These are phyloP conservation scores for Aspergillus haitiensis DNA, from an alignment of 495 filamentous ascomycete genomes.

Conservation along the genomic window DNA sequence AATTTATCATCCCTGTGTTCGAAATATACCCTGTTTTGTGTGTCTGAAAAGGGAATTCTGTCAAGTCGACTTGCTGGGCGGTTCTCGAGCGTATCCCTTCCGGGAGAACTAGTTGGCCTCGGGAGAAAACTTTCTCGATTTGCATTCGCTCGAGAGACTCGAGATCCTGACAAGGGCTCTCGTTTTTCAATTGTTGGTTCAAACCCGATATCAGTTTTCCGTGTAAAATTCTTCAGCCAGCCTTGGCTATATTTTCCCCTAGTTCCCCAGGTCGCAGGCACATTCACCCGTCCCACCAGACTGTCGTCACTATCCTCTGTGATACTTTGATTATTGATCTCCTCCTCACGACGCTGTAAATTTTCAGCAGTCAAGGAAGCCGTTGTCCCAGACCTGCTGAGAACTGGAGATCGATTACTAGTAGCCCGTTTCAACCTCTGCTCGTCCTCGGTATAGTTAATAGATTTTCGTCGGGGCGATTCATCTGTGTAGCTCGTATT, in stretches of 20 bases:
- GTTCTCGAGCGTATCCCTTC: slow-evolving; percentile 25
- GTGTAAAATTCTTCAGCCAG: slow-evolving; percentile 51
- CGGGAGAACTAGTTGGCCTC: slow-evolving; percentile 9
- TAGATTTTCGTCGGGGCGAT: slow-evolving; percentile 33
- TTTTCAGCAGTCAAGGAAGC: slow-evolving; percentile 46
- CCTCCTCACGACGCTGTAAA: slow-evolving; percentile 47
- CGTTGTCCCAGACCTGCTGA: slow-evolving; percentile 45
- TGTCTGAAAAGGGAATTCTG: slow-evolving; percentile 21
- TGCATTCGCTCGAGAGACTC: too few species aligned
- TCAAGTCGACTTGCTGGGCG: slow-evolving; percentile 24
- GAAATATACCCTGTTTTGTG: slow-evolving; percentile 24
- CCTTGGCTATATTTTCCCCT: slow-evolving; percentile 51
- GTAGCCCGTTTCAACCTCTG: slow-evolving; percentile 47
- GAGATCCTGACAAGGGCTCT: too few species aligned
- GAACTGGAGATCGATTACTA: slow-evolving; percentile 44
- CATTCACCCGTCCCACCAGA: slow-evolving; percentile 52
- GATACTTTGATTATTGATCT: slow-evolving; percentile 13
- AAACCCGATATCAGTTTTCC: slow-evolving; percentile 29
- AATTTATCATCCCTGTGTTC: slow-evolving; percentile 30
- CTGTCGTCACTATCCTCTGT: slow-evolving; percentile 31
- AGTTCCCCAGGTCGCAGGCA: slow-evolving; percentile 60
- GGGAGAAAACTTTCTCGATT: background rate
- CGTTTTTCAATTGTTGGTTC: slow-evolving; percentile 17
- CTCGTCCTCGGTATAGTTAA: slow-evolving; percentile 47
- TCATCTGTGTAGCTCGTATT: slow-evolving; percentile 34